Conservation (phyloP, 1,284 basidiomycete genomes). For the Ceratobasidium sp. region DNA sequence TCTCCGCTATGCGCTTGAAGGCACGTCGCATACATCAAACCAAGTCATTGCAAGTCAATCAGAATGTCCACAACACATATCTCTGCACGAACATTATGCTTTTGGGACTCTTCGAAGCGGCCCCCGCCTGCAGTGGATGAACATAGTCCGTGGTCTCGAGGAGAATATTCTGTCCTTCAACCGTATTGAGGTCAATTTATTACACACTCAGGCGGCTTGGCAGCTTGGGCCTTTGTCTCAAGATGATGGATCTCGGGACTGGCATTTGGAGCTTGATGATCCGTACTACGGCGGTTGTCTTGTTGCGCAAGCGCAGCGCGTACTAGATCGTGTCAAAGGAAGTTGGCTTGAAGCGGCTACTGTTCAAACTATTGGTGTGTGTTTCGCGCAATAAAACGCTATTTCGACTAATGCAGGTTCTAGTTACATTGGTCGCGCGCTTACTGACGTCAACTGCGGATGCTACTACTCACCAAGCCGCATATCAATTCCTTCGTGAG, state of each 20-base stretch:
- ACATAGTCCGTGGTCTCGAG: slow-evolving; percentile 42
- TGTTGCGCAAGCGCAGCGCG: neutral
- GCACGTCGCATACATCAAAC: slow-evolving; percentile 32
- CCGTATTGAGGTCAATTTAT: slow-evolving; percentile 28
- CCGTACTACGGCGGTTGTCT: neutral
- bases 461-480: neutral
- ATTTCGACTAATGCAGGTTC: no score
- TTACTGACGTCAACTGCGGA: slow-evolving; percentile 12
- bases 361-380: slow-evolving; percentile 4
- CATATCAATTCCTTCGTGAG: neutral
- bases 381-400: neutral
- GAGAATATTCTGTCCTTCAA: slow-evolving; percentile 35
- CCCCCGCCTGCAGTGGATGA: slow-evolving; percentile 43
- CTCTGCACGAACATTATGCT: slow-evolving; percentile 44
- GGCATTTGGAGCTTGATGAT: slow-evolving; percentile 26
- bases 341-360: slow-evolving; percentile 32
- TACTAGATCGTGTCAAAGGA: slow-evolving; percentile 6
- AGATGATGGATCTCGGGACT: slow-evolving; percentile 31
- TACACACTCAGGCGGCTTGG: slow-evolving; percentile 47
- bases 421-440: slow-evolving; percentile 20
- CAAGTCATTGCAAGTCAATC: slow-evolving; percentile 38
- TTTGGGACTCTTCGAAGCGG: slow-evolving; percentile 43
- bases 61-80: slow-evolving; percentile 21
- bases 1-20: slow-evolving; percentile 18
- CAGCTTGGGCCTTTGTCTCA: slow-evolving; percentile 56